Percentiles rank a stretch among this genome's conserved stretches.
These are phyloP conservation scores for Chaetomium sp. DNA, from an alignment of 2,329 filamentous ascomycete genomes.

Conservation along the genomic window DNA sequence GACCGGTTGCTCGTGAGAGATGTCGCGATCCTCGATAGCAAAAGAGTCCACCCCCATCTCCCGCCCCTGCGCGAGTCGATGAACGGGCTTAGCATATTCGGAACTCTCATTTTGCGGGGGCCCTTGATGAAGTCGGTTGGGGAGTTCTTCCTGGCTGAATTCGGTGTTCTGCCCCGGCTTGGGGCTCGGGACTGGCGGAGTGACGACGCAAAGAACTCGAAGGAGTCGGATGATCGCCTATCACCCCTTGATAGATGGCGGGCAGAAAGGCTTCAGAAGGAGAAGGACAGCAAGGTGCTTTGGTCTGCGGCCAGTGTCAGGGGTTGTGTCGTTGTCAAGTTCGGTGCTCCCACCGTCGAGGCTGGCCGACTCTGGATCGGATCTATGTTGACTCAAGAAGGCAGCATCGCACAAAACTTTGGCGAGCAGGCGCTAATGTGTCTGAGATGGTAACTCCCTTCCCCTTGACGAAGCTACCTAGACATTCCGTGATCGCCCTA, in stretches of 20 bases:
- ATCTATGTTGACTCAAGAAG: constrained; percentile 72
- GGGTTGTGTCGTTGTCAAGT: constrained; percentile 88
- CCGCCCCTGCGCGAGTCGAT: constrained; percentile 62
- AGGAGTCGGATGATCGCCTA: constrained; percentile 38
- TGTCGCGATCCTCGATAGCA: constrained; percentile 71
- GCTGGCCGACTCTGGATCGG: constrained; percentile 79
- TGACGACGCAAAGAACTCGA: constrained; percentile 48
- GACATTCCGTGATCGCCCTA: not conserved
- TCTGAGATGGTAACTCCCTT: constrained; percentile 49
- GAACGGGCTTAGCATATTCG: constrained; percentile 75
- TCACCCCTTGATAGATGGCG: constrained; percentile 58
- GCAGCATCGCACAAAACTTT: constrained; percentile 70
- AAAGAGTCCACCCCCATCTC: constrained; percentile 44
- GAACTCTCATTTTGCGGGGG: constrained; percentile 82
- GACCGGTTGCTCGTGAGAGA: constrained; percentile 78
- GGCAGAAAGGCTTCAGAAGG: constrained; percentile 55
- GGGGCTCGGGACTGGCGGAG: constrained; percentile 77
- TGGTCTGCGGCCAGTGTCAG: constrained; percentile 83
- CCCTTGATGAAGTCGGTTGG: constrained; percentile 66
- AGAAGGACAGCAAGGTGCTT: constrained; percentile 63
- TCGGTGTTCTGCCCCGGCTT: constrained; percentile 75
- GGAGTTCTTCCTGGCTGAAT: constrained; percentile 77
- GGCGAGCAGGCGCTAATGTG: constrained; percentile 82
- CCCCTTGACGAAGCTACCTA: not conserved
- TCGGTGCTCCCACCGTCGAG: constrained; percentile 80